Percentiles rank a stretch among this genome's conserved stretches.
These are phyloP conservation scores for Collariella sp. DNA, from an alignment of 495 filamentous ascomycete genomes.

Conservation along the genomic window DNA sequence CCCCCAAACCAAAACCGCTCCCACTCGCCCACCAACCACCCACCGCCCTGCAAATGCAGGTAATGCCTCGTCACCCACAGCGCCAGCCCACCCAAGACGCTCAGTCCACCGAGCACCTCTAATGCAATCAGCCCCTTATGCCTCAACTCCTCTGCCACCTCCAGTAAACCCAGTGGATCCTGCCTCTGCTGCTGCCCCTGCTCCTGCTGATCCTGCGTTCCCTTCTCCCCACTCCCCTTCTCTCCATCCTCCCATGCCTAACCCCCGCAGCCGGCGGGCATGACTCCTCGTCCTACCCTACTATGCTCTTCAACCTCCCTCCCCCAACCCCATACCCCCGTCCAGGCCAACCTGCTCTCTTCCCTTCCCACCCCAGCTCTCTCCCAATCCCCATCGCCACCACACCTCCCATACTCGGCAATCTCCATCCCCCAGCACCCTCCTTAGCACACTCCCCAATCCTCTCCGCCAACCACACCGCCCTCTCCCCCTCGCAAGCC, in stretches of 20 bases:
- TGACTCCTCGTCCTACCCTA: not conserved
- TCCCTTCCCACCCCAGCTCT: not conserved
- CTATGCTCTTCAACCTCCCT: constrained; percentile 40
- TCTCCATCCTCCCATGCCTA: too few species aligned
- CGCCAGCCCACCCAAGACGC: constrained; percentile 64
- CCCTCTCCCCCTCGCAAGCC: constrained; percentile 63
- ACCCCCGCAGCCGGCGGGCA: too few species aligned
- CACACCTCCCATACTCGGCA: constrained; percentile 6
- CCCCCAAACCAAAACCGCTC: constrained; percentile 20
- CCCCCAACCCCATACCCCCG: constrained; percentile 42
- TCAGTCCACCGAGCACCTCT: constrained; percentile 69
- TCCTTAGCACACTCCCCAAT: constrained; percentile 67
- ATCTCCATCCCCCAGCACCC: constrained; percentile 58
- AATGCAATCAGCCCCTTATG: constrained; percentile 58
- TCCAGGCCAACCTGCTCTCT: too few species aligned
- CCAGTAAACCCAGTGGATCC: constrained; percentile 70
- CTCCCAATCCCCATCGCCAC: not conserved
- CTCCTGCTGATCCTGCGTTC: constrained; percentile 12
- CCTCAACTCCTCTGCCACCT: constrained; percentile 59
- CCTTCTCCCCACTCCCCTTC: not conserved
- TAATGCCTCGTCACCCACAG: constrained; percentile 47
- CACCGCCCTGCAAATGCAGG: constrained; percentile 18
- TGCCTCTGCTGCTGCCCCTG: constrained; percentile 35
- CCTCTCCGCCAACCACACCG: constrained; percentile 69
- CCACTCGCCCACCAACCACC: constrained; percentile 25